Conservation (phyloP, 805 yeast species). For the Ogataea angusta region DNA sequence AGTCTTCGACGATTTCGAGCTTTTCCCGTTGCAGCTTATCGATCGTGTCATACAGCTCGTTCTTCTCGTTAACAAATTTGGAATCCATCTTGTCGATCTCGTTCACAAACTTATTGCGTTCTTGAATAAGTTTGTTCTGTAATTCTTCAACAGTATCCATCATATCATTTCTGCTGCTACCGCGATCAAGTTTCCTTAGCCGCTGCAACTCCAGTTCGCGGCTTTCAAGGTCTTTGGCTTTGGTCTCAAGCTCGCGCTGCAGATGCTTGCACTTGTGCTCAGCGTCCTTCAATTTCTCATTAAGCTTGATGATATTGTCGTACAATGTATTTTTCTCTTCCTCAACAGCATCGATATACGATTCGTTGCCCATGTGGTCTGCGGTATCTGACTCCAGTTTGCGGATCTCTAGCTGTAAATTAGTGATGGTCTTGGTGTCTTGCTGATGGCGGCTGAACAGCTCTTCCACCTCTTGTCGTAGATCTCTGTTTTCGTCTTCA, state of each 20-base stretch:
- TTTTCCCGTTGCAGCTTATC: constrained; percentile 37
- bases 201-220: constrained; percentile 3
- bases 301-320: constrained; percentile 17
- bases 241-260: constrained; percentile 18
- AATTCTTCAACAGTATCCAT: constrained; percentile 9
- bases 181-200: constrained; percentile 19
- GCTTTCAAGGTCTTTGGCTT: constrained; percentile 3
- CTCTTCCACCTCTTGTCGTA: constrained; percentile 6
- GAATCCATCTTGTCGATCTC: constrained; percentile 14
- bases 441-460: constrained; percentile 2
- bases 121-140: constrained; percentile 12
- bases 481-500: constrained; percentile 4
- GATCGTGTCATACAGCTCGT: constrained; percentile 32
- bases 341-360: constrained; percentile 31
- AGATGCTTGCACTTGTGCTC: constrained; percentile 14
- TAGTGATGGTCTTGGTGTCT: constrained; percentile 4
- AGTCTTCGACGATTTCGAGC: constrained; percentile 34
- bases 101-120: constrained; percentile 17
- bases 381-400: constrained; percentile 5
- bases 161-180: constrained; percentile 20
- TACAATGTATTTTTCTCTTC: constrained; percentile 22
- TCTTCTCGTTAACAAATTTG: constrained; percentile 29
- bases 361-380: constrained; percentile 16
- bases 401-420: constrained; percentile 7
- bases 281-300: constrained; percentile 13